Percentiles rank a stretch among this genome's conserved stretches.
Evolutionary conservation across 2,329 filamentous ascomycete genomes (phyloP).

Genomic region (Apiospora sp.): DNA sequence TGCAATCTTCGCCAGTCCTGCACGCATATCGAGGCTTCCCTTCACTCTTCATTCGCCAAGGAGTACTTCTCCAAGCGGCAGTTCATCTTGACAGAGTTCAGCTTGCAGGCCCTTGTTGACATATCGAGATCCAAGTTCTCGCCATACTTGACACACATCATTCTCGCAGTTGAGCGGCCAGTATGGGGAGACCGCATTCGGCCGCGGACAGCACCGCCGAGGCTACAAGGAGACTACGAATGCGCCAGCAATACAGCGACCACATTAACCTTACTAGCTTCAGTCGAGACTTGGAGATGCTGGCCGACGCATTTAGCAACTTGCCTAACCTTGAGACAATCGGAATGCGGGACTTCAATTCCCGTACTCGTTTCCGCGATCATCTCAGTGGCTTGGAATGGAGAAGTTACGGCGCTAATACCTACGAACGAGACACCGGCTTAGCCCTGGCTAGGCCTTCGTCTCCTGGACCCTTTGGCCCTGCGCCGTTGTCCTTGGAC

Average conservation of each 20-base stretch:
- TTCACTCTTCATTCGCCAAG: slow-evolving; percentile 63
- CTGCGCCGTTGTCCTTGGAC: background rate
- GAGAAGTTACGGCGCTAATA: slow-evolving; percentile 62
- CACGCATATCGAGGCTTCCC: slow-evolving; percentile 58
- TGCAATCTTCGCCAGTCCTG: slow-evolving; percentile 62
- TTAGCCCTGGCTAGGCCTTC: slow-evolving; percentile 18
- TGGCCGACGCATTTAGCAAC: slow-evolving; percentile 62
- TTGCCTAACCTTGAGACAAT: slow-evolving; percentile 63
- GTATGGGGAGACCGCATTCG: background rate
- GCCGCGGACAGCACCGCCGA: slow-evolving; percentile 39
- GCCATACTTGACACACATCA: slow-evolving; percentile 52
- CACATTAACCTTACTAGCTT: slow-evolving; percentile 47
- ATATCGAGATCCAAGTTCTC: slow-evolving; percentile 56
- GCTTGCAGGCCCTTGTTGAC: slow-evolving; percentile 55
- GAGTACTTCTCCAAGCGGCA: slow-evolving; percentile 73
- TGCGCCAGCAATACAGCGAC: slow-evolving; percentile 37
- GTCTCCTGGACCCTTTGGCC: slow-evolving; percentile 23
- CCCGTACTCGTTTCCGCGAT: slow-evolving; percentile 58
- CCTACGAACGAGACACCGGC: slow-evolving; percentile 47
- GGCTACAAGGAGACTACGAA: slow-evolving; percentile 27
- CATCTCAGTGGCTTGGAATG: slow-evolving; percentile 45
- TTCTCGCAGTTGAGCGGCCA: slow-evolving; percentile 54
- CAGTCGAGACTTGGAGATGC: slow-evolving; percentile 60
- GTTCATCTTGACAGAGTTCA: slow-evolving; percentile 68
- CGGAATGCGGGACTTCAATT: slow-evolving; percentile 67